phyloP scores from a whole-genome alignment of 2,329 filamentous ascomycete genomes.

The Diaporthe sp. region DNA sequence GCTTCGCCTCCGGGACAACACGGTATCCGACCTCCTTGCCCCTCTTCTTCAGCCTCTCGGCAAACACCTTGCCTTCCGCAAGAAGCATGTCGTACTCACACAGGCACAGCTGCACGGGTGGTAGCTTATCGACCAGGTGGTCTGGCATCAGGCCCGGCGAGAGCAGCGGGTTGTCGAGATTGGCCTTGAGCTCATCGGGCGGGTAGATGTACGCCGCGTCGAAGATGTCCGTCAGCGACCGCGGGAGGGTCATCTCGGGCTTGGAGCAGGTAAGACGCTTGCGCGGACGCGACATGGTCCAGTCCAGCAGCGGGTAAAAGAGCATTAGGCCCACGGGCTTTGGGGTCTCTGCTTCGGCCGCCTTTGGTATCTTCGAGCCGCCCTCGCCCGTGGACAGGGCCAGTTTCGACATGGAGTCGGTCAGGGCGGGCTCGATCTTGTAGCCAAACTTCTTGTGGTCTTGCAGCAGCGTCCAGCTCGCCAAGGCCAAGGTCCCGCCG shows the following conservation, averaged over 20 bases:
- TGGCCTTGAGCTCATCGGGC: slow-evolving; percentile 56
- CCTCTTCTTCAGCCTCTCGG: slow-evolving; percentile 65
- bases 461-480: slow-evolving; percentile 53
- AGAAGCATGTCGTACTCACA: slow-evolving; percentile 78
- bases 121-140: slow-evolving; percentile 61
- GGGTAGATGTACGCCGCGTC: slow-evolving; percentile 73
- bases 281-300: slow-evolving; percentile 66
- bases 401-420: slow-evolving; percentile 14
- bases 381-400: slow-evolving; percentile 52
- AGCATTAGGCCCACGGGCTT: slow-evolving; percentile 65
- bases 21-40: slow-evolving; percentile 62
- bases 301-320: slow-evolving; percentile 75
- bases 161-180: slow-evolving; percentile 64
- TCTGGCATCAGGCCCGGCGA: slow-evolving; percentile 70
- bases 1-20: slow-evolving; percentile 69
- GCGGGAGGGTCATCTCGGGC: slow-evolving; percentile 70
- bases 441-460: slow-evolving; percentile 44
- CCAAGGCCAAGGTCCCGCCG: slow-evolving; percentile 68
- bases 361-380: slow-evolving; percentile 49
- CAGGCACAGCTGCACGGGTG: slow-evolving; percentile 69
- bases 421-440: slow-evolving; percentile 55
- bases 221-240: slow-evolving; percentile 71
- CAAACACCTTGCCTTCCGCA: slow-evolving; percentile 70
- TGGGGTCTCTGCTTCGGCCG: slow-evolving; percentile 46
- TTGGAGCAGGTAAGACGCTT: slow-evolving; percentile 66